These are phyloP conservation scores for Diaporthe sp. DNA, from an alignment of 2,329 filamentous ascomycete species.

Conservation along the genomic window DNA sequence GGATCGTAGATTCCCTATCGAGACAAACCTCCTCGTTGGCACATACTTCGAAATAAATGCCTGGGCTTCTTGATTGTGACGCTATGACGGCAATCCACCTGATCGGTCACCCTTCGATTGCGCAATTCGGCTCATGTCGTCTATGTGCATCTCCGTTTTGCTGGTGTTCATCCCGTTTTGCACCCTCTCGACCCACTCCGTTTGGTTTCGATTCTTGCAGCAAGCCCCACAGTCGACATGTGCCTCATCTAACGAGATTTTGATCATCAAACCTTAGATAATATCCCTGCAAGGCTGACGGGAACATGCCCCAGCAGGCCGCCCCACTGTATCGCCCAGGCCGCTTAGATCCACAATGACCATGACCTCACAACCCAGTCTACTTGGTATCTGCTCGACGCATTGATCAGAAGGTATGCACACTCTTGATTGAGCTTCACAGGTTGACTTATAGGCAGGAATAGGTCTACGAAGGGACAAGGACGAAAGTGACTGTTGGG, in stretches of 20 bases:
- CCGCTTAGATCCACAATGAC: constrained; percentile 1
- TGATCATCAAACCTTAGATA: constrained; percentile 28
- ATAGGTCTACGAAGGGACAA: neutral
- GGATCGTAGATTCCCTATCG: neutral
- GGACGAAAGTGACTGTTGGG: no score
- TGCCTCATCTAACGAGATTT: constrained; percentile 17
- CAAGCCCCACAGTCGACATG: constrained; percentile 4
- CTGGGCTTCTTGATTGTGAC: neutral
- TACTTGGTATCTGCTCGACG: neutral
- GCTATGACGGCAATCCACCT: neutral
- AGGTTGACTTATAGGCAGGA: neutral
- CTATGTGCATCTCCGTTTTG: constrained; percentile 2
- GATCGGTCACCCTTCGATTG: neutral
- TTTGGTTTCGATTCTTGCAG: neutral
- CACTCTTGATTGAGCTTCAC: neutral
- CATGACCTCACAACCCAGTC: neutral
- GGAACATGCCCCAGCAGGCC: neutral
- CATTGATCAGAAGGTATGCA: neutral
- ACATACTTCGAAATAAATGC: neutral
- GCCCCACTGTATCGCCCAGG: neutral
- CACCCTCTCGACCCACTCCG: neutral
- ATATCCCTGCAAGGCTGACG: constrained; percentile 19
- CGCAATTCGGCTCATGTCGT: neutral
- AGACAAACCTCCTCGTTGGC: neutral
- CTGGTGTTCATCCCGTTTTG: constrained; percentile 6